Evolutionary conservation across 2,329 filamentous ascomycete genomes (phyloP).

Genomic region (Piedraia hortae): DNA sequence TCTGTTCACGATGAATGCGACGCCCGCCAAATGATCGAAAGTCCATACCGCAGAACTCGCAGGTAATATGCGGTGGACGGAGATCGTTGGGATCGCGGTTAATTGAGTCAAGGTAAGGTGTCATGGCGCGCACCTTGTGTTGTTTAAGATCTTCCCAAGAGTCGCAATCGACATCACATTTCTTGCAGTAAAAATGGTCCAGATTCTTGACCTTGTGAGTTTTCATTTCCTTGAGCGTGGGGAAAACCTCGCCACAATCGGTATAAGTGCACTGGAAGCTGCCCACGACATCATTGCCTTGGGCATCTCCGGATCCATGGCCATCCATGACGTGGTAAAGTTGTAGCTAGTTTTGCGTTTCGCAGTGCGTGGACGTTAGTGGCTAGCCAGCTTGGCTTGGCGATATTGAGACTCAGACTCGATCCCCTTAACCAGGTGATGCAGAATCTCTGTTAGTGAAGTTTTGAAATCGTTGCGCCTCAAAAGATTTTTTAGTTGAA

Average conservation of each 20-base stretch:
- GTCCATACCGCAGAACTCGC: conserved; percentile 28
- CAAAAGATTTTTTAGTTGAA: no score
- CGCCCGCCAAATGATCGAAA: conserved; percentile 26
- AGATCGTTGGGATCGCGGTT: conserved; percentile 4
- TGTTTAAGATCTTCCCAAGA: conserved; percentile 10
- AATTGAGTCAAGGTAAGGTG: conserved; percentile 4
- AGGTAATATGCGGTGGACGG: conserved; percentile 20
- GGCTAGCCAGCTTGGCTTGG: no score
- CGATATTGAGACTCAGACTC: no score
- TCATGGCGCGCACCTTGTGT: conserved; percentile 13
- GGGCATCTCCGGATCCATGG: no score
- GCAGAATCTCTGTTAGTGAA: no score
- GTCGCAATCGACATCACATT: conserved; percentile 15
- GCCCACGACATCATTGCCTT: no score
- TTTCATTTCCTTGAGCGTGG: conserved; percentile 19
- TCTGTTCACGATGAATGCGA: conserved; percentile 23
- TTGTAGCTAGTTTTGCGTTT: no score
- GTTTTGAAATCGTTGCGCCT: no score
- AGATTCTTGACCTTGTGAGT: conserved; percentile 22
- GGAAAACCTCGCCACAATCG: conserved; percentile 21
- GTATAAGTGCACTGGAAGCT: conserved; percentile 19
- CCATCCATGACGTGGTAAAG: no score
- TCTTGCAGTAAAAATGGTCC: conserved; percentile 19
- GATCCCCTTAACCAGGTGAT: no score
- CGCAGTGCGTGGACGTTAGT: no score